Percentiles rank a stretch among this genome's conserved stretches.
phyloP scores from a whole-genome alignment of 208 protist species.

The Crithidia bombi region DNA sequence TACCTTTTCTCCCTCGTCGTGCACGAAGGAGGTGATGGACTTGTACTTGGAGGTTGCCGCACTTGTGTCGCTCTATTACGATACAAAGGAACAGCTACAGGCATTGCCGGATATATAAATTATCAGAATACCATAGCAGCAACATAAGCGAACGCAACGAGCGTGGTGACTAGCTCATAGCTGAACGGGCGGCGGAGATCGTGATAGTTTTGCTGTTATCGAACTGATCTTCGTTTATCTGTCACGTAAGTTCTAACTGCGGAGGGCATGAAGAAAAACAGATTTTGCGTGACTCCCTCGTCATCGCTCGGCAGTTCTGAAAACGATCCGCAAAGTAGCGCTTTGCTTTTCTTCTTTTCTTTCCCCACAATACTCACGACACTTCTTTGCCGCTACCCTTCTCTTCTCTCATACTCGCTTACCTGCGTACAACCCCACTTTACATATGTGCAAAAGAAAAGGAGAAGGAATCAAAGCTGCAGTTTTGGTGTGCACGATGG shows the following conservation, averaged over 20 bases:
- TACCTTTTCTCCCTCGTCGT: constrained; percentile 63
- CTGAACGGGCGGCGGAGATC: too few species aligned
- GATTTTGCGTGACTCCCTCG: background rate
- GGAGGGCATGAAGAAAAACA: too few species aligned
- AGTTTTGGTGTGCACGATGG: constrained; percentile 10
- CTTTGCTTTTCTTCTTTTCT: constrained; percentile 6
- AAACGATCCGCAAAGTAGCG: too few species aligned
- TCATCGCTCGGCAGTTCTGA: too few species aligned
- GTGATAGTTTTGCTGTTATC: too few species aligned
- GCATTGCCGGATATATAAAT: constrained; percentile 40
- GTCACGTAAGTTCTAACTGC: too few species aligned
- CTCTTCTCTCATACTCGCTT: background rate
- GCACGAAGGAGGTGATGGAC: constrained; percentile 71
- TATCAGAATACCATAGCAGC: background rate
- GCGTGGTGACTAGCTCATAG: too few species aligned
- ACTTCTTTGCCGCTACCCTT: background rate
- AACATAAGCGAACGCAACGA: background rate
- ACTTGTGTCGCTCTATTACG: constrained; percentile 83
- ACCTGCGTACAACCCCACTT: background rate
- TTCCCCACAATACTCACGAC: background rate
- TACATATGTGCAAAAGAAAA: background rate
- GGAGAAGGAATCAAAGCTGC: background rate
- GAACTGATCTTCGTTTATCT: too few species aligned
- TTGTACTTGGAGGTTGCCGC: constrained; percentile 73
- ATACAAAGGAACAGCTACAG: constrained; percentile 65